Evolutionary conservation across 306 rosid genomes (phyloP), one percentile per base, ranked within the genome.

Genomic region (Lathyrus aphaca): DNA sequence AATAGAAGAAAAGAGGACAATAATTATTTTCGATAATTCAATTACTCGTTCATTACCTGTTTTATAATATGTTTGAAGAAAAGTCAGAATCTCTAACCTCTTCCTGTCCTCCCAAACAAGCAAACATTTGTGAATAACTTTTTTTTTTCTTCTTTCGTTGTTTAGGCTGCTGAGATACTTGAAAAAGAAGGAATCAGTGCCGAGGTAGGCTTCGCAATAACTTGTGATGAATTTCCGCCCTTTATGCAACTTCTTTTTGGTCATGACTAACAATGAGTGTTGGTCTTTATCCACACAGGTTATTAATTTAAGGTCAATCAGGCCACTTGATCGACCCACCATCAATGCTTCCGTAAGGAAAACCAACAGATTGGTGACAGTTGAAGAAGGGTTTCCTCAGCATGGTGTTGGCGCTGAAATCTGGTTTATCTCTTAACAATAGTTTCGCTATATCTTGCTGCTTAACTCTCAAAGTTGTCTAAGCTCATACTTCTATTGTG

Each of bases 371-470:
- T 71, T 95, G 38, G 85, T 95, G 49, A 95, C 99, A 27, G 91
- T 95, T 67, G 99, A 95, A 83, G 99, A 95, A 91, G 99, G 99
- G 60, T 89, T 91, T 83, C 99, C 99, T 75, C 99, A 95, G 91
- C 97, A 95, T 69, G 99, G 99, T 43, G 95, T 95, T 74, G 99
- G 99, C 14, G 97, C 99, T 4, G 99, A 95, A 85, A 95, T 95
- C 68, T 95, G 99, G 99, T 94, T 69, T 32, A 53, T 80, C 70
- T 70, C 74, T 84, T 65, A 53, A 14, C 77, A 38, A 57, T 39
- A 3, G 45, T 35, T 61, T 77, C 39, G 55, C 11, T 11, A 38
- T 40, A 5, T 68, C 25, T 66, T 66, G 46, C 49, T 54, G 39
- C 64, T 70, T 71, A 38, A 54, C 32, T 76, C 72, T 39, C 39